Base-by-base conservation (phyloP, 176 grass and related monocot genomes). In the Musa itinerans region DNA sequence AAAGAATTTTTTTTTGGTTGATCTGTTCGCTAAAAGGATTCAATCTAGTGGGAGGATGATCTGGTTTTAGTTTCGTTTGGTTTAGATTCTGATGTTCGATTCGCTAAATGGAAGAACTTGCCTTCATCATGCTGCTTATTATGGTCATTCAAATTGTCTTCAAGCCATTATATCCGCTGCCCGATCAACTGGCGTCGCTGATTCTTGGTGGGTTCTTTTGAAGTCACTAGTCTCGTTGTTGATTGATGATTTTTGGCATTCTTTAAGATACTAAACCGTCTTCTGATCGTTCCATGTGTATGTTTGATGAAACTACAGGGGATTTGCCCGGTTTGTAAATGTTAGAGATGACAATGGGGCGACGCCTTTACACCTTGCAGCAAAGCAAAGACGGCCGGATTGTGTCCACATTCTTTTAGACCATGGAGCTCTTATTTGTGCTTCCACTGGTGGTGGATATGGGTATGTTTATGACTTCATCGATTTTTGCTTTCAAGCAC, bases 11-110 rank as follows among this genome's bases (percentile, higher is more conserved):
- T 59, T n/a, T 59, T 52, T 26, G 52, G 3, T 34, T 34, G 4
- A 43, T 43, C 34, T 43, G 34, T 43, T 43, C 34, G 34, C 34
- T 43, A 43, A 43, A 43, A 43, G 34, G 34, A 43, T 43, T 43
- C 34, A 43, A 43, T 43, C 34, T 69, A 17, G 2, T 54, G 72
- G 53, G 25, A 26, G 63, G 0, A 24, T 82, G 6, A 75, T 12
- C 12, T 9, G 34, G 19, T 50, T 50, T 72, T 21, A 29, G 66
- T 65, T 50, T 53, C 62, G 11, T 26, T n/a, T 65, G n/a, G 34
- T 16, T 20, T 20, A 98, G 95, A 98, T 98, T 74, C 85, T 98
- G 84, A 91, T 98, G 90, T 98, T 98, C 67, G 95, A 98, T 86
- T 93, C 95, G 53, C 68, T 89, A 72, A 86, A 94, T 50, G 86